Conservation (phyloP, 768 basidiomycete genomes). For the Tulasnella sp. region DNA sequence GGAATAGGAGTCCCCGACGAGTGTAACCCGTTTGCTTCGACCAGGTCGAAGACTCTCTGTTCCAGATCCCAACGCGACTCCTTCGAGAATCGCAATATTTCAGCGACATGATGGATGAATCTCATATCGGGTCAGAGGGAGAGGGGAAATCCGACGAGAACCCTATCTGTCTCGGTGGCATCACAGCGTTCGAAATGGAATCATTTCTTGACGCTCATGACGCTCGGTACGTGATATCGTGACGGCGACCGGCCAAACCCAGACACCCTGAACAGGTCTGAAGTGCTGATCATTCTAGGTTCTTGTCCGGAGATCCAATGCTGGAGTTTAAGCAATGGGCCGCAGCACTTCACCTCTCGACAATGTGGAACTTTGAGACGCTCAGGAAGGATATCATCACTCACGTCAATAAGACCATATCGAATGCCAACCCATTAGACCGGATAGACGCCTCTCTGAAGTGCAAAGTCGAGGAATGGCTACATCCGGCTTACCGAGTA, state of each 20-base stretch:
- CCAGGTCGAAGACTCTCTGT: neutral
- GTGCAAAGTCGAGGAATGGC: neutral
- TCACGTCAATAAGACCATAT: neutral
- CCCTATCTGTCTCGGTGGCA: neutral
- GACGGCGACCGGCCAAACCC: too few relatives aligned
- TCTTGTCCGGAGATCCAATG: neutral
- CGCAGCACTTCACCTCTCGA: slow-evolving; percentile 16
- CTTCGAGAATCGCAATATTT: slow-evolving; percentile 8
- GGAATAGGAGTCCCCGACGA: too few relatives aligned
- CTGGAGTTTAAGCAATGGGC: neutral
- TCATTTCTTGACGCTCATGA: neutral
- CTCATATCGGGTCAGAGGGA: neutral
- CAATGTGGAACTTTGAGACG: slow-evolving; percentile 23
- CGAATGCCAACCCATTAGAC: neutral
- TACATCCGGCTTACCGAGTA: neutral
- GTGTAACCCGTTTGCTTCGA: too few relatives aligned
- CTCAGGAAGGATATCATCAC: neutral
- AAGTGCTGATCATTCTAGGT: neutral
- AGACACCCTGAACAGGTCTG: neutral
- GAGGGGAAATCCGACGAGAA: slow-evolving; percentile 7
- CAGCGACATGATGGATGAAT: neutral
- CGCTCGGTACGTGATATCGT: neutral
- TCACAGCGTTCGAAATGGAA: slow-evolving; percentile 8
- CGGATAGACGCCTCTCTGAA: neutral
- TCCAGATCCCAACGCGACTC: neutral